These are phyloP conservation scores for Candida suzukii DNA, from an alignment of 805 yeast genomes.

Conservation along the genomic window DNA sequence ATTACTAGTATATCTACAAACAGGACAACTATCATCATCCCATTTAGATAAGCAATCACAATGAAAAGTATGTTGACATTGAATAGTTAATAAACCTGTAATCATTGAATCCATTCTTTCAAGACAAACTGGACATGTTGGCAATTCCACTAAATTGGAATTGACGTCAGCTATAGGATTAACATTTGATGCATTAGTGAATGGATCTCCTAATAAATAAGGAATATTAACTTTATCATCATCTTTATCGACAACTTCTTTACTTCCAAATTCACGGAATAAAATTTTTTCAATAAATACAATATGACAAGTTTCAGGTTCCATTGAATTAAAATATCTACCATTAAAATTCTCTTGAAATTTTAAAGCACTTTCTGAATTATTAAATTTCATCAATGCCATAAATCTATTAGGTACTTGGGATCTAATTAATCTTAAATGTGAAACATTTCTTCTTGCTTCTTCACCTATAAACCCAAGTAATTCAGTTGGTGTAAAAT, in stretches of 20 bases:
- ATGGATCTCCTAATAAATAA: constrained; percentile 66
- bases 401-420: constrained; percentile 62
- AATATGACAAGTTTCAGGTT: constrained; percentile 79
- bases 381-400: constrained; percentile 70
- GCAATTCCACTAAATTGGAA: constrained; percentile 52
- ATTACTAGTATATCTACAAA: constrained; percentile 68
- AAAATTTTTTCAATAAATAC: constrained; percentile 58
- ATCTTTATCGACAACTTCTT: constrained; percentile 14
- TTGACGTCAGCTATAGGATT: no score
- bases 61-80: constrained; percentile 91
- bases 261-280: constrained; percentile 24
- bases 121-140: constrained; percentile 89
- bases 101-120: constrained; percentile 79
- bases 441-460: constrained; percentile 48
- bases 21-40: constrained; percentile 88
- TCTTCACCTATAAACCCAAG: constrained; percentile 73
- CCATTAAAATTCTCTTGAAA: constrained; percentile 69
- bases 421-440: constrained; percentile 65
- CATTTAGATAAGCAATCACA: constrained; percentile 83
- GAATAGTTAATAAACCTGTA: constrained; percentile 79
- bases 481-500: constrained; percentile 78
- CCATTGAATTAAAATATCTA: constrained; percentile 74
- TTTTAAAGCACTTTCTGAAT: constrained; percentile 44
- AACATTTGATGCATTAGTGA: no score
- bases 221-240: constrained; percentile 39